Evolutionary conservation across 371 early-diverging fungal genomes (phyloP).

Genomic region (Actinomucor elegans): DNA sequence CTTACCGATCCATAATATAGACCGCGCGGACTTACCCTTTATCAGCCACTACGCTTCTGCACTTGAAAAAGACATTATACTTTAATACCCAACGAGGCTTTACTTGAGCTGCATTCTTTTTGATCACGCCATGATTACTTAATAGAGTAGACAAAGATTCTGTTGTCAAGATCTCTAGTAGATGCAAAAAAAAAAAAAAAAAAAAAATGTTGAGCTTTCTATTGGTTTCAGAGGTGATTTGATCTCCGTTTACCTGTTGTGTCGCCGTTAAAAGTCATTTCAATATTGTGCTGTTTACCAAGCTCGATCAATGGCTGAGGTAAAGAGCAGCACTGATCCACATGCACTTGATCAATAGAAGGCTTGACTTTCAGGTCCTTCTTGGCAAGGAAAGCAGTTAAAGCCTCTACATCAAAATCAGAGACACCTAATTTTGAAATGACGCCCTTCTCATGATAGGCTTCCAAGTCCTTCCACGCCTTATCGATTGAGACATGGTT

Average conservation of each 20-base stretch:
- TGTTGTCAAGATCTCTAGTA: slow-evolving; percentile 37
- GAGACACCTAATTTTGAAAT: slow-evolving; percentile 24
- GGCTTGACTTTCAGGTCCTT: slow-evolving; percentile 25
- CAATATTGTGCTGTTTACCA: slow-evolving; percentile 45
- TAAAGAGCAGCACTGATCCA: slow-evolving; percentile 50
- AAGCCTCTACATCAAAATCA: slow-evolving; percentile 20
- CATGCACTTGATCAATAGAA: slow-evolving; percentile 42
- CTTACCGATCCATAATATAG: not conserved
- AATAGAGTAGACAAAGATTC: slow-evolving; percentile 35
- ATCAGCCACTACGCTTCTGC: slow-evolving; percentile 51
- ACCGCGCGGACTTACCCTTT: slow-evolving; percentile 46
- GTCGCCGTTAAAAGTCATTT: slow-evolving; percentile 54
- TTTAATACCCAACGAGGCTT: slow-evolving; percentile 54
- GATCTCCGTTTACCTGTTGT: slow-evolving; percentile 34
- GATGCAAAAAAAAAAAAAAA: not conserved
- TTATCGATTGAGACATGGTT: slow-evolving; percentile 26
- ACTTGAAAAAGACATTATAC: slow-evolving; percentile 53
- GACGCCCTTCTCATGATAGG: slow-evolving; percentile 16
- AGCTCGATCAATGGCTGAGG: slow-evolving; percentile 48
- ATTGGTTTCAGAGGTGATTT: not conserved
- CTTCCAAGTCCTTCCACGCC: slow-evolving; percentile 38
- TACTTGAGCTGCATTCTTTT: slow-evolving; percentile 1
- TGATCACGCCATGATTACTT: slow-evolving; percentile 22
- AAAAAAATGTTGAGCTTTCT: too few relatives aligned
- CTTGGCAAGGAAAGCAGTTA: slow-evolving; percentile 24